Conservation (phyloP, 208 protist genomes). For the Trypanosoma platydactyli region DNA sequence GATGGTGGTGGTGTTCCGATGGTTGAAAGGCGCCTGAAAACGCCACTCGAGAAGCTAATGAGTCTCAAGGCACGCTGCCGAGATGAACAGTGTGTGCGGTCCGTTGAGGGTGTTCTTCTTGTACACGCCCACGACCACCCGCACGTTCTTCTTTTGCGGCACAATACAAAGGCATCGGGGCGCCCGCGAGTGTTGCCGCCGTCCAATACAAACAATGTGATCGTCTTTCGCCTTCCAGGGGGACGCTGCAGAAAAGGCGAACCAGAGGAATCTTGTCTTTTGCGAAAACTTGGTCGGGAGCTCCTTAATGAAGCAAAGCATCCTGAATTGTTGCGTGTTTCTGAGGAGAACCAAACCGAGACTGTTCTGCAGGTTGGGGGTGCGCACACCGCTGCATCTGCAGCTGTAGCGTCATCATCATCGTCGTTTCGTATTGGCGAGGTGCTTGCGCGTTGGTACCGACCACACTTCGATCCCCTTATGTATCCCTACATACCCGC, state of each 20-base stretch:
- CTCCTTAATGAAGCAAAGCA: slow-evolving; percentile 66
- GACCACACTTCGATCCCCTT: slow-evolving; percentile 81
- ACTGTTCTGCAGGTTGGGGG: slow-evolving; percentile 50
- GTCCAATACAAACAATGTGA: slow-evolving; percentile 36
- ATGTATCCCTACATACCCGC: slow-evolving; percentile 94
- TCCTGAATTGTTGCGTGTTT: background rate
- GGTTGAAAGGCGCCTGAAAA: slow-evolving; percentile 42
- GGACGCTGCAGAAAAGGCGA: slow-evolving; percentile 76
- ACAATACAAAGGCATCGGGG: slow-evolving; percentile 16
- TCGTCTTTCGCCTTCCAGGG: slow-evolving; percentile 72
- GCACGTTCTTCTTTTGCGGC: slow-evolving; percentile 88
- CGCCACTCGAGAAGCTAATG: slow-evolving; percentile 77
- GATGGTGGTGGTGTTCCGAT: slow-evolving; percentile 16
- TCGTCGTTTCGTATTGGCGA: slow-evolving; percentile 76
- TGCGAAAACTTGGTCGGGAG: slow-evolving; percentile 74
- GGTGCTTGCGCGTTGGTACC: slow-evolving; percentile 73
- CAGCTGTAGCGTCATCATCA: slow-evolving; percentile 20
- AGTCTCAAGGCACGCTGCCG: slow-evolving; percentile 82
- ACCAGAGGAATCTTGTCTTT: slow-evolving; percentile 61
- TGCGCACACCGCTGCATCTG: slow-evolving; percentile 15
- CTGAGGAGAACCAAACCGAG: slow-evolving; percentile 25
- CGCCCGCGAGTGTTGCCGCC: slow-evolving; percentile 30
- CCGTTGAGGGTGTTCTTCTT: slow-evolving; percentile 91
- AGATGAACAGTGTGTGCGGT: slow-evolving; percentile 79
- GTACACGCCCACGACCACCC: slow-evolving; percentile 93